Evolutionary conservation across 1,284 basidiomycete genomes (phyloP).

Genomic region (Sphagnurus paluster): DNA sequence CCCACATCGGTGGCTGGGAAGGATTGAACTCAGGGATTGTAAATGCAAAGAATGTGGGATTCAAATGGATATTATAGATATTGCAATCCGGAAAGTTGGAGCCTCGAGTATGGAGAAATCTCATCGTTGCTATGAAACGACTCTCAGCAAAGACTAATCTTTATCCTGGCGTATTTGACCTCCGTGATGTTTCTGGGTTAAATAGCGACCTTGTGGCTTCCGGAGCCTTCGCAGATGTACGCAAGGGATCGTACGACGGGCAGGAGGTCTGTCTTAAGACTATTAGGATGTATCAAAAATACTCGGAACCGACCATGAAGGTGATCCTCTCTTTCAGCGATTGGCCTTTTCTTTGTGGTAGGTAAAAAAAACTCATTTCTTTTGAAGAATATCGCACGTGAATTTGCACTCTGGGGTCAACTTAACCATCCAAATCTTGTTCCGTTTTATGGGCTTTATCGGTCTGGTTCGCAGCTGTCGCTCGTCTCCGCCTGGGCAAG

Average conservation of each 20-base stretch:
- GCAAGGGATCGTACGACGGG: conserved; percentile 4
- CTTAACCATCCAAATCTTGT: conserved; percentile 3
- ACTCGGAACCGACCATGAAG: conserved; percentile 6
- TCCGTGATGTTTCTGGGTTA: not conserved
- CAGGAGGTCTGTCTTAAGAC: conserved; percentile 13
- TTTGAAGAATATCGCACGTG: not conserved
- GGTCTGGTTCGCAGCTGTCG: not conserved
- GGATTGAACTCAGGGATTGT: too few species aligned
- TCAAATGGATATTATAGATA: too few species aligned
- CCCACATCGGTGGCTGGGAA: too few species aligned
- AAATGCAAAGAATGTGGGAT: too few species aligned
- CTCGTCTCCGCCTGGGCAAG: conserved; percentile 4
- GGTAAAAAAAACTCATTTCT: not conserved
- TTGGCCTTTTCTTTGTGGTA: not conserved
- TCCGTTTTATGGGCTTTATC: conserved; percentile 1
- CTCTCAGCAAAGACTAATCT: conserved; percentile 6
- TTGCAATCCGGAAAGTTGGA: conserved; percentile 6
- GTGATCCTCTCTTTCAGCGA: conserved; percentile 1
- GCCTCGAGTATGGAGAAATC: conserved; percentile 1
- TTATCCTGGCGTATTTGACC: conserved; percentile 9
- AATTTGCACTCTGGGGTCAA: conserved; percentile 3
- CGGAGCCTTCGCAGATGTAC: conserved; percentile 16
- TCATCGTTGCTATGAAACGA: conserved; percentile 7
- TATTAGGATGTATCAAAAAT: conserved; percentile 10
- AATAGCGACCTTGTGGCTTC: conserved; percentile 1